Evolutionary conservation across 441 rosid genomes (phyloP), one percentile per base, ranked within the genome.

Genomic region (Gossypium schwendimanii): DNA sequence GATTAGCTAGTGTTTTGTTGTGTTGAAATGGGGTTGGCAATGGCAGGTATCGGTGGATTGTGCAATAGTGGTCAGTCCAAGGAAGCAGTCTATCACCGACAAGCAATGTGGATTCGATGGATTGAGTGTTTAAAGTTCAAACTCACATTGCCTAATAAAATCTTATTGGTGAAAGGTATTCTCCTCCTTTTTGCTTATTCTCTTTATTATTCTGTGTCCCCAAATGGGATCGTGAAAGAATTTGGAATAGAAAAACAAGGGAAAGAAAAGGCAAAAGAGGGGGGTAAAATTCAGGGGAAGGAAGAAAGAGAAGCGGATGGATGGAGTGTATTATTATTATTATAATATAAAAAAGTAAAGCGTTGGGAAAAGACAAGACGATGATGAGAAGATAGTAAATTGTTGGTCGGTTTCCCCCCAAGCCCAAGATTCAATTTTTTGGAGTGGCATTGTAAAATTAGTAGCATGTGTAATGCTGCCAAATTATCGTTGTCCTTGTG

Each of bases 41-140:
- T 70, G 21, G 76, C 92, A 94, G 98, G 99, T 91, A 45, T 94
- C 97, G 0, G 97, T 95, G 79, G 87, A 92, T 72, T 95, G 98
- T 70, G 96, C 92, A 31, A 85, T 95, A 63, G 97, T 82, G 73
- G 90, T 95, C 36, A 95, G 98, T 81, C 98, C 98, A 21, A 88
- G 89, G 82, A 91, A 87, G 82, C 98, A 95, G 79, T 77, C 97
- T 73, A 86, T 95, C 44, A 91, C 90, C 3, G 84, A 86, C 85
- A 95, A 95, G 89, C 97, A 91, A 72, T 95, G 98, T 80, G 98
- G 99, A 60, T 95, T 95, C 73, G 98, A 92, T 78, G 99, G 99
- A 63, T 74, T 95, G 74, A 84, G 81, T 65, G 92, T 94, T 74
- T 93, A 63, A 62, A 67, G 64, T 61, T 49, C 64, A 31, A 72